Conservation (phyloP, 176 grass and related monocot genomes). For the Alloteropsis semialata region DNA sequence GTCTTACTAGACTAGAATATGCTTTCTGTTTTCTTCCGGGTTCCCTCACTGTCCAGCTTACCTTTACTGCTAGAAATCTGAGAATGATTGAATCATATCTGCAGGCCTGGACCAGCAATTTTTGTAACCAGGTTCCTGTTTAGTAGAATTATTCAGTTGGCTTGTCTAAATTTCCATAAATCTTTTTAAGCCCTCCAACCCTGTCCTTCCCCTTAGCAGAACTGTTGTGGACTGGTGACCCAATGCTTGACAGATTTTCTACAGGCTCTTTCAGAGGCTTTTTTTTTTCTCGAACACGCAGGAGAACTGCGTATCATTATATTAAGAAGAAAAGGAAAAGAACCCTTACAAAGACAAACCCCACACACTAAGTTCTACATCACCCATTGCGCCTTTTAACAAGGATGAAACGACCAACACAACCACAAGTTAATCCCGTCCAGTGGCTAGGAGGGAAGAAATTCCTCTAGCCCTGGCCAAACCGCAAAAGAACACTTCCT, state of each 20-base stretch:
- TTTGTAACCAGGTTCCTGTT: background rate
- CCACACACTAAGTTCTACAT: no score
- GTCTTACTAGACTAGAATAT: background rate
- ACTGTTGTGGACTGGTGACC: background rate
- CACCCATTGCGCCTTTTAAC: no score
- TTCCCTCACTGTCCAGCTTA: background rate
- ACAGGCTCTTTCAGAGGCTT: background rate
- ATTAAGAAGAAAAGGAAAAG: no score
- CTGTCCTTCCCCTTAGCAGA: background rate
- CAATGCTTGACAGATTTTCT: background rate
- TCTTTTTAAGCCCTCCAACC: background rate
- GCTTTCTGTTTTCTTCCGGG: background rate
- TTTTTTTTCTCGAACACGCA: no score
- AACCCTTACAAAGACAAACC: no score
- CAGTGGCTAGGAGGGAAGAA: no score
- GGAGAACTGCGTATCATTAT: no score
- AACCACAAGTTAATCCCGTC: no score
- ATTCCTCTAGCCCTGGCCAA: no score
- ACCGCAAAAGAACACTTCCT: no score
- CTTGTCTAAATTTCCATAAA: background rate
- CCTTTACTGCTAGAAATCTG: background rate
- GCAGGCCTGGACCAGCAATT: background rate
- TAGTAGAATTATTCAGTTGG: background rate
- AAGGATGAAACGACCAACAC: no score
- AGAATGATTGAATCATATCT: background rate